phyloP scores from a whole-genome alignment of 495 filamentous ascomycete species.

The Penicillium odoratum region DNA sequence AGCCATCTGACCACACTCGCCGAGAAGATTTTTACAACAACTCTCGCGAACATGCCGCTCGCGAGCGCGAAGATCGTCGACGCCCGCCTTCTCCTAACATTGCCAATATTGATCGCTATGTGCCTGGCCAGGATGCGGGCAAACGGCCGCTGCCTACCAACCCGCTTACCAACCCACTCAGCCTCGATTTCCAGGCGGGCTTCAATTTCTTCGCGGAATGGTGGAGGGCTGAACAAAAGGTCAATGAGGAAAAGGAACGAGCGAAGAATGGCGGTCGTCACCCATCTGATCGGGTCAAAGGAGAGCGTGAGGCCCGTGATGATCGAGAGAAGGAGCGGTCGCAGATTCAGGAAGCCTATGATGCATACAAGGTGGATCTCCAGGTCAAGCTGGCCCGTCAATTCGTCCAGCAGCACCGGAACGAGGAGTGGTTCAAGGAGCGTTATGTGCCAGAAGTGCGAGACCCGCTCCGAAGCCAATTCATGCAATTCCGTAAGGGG shows the following conservation, averaged over 20 bases:
- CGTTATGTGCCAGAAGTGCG: slow-evolving; percentile 82
- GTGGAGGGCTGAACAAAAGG: slow-evolving; percentile 83
- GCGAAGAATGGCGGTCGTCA: slow-evolving; percentile 71
- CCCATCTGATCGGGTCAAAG: slow-evolving; percentile 67
- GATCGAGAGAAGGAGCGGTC: slow-evolving; percentile 87
- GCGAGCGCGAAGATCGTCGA: slow-evolving; percentile 68
- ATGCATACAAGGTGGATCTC: slow-evolving; percentile 89
- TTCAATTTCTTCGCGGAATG: slow-evolving; percentile 97
- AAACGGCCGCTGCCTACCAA: slow-evolving; percentile 64
- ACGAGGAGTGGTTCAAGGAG: slow-evolving; percentile 97
- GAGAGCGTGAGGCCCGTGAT: slow-evolving; percentile 74
- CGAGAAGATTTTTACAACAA: slow-evolving; percentile 52
- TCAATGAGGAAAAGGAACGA: slow-evolving; percentile 86
- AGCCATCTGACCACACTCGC: slow-evolving; percentile 58
- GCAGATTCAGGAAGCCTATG: slow-evolving; percentile 89
- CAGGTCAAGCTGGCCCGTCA: slow-evolving; percentile 85
- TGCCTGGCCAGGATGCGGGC: slow-evolving; percentile 74
- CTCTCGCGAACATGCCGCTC: slow-evolving; percentile 65
- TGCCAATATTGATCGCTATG: slow-evolving; percentile 90
- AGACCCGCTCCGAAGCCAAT: slow-evolving; percentile 63
- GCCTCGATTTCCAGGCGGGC: slow-evolving; percentile 87
- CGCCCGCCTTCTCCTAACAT: slow-evolving; percentile 61
- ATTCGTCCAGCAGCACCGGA: slow-evolving; percentile 88
- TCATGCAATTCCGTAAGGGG: slow-evolving; percentile 72
- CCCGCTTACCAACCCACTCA: slow-evolving; percentile 77